Percentiles rank a stretch among this genome's conserved stretches.
Conservation (phyloP, 768 basidiomycete species). For the Tylopilus cervinicoccineus region DNA sequence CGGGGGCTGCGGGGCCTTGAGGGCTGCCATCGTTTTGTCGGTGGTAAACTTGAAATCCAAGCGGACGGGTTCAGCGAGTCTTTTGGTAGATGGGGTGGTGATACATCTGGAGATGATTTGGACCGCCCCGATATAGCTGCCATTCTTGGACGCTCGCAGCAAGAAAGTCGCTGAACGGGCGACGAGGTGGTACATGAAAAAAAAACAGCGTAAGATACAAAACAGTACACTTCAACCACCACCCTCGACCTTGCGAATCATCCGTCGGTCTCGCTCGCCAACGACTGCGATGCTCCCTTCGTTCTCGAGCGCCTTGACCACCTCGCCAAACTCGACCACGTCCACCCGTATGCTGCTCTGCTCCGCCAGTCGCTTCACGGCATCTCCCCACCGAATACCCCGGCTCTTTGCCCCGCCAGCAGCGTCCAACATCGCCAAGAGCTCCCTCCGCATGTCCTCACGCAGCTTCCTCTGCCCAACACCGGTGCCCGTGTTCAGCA, state of each 20-base stretch:
- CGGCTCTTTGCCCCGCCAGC: slow-evolving; percentile 45
- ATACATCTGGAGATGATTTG: neutral
- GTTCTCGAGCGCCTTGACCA: slow-evolving; percentile 71
- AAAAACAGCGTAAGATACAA: slow-evolving; percentile 5
- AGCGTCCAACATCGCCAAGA: slow-evolving; percentile 59
- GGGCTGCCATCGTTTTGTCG: slow-evolving; percentile 36
- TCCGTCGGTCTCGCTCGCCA: slow-evolving; percentile 82
- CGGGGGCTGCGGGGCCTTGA: slow-evolving; percentile 64
- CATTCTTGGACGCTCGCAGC: neutral
- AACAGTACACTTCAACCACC: slow-evolving; percentile 20
- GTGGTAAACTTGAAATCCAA: slow-evolving; percentile 5
- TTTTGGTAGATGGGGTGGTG: no score
- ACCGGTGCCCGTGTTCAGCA: slow-evolving; percentile 92
- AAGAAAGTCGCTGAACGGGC: no score
- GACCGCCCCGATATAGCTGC: slow-evolving; percentile 17
- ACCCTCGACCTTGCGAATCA: slow-evolving; percentile 70
- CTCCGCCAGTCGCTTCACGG: slow-evolving; percentile 69
- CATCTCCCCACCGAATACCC: slow-evolving; percentile 79
- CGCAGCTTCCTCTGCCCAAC: slow-evolving; percentile 79
- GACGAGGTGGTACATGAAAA: no score
- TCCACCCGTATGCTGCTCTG: slow-evolving; percentile 87
- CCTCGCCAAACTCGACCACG: slow-evolving; percentile 74
- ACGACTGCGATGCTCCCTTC: slow-evolving; percentile 85
- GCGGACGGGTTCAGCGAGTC: neutral
- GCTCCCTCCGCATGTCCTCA: slow-evolving; percentile 86